Base-by-base conservation (phyloP, 2,329 filamentous ascomycete species). In the Calonectria pauciramosa region DNA sequence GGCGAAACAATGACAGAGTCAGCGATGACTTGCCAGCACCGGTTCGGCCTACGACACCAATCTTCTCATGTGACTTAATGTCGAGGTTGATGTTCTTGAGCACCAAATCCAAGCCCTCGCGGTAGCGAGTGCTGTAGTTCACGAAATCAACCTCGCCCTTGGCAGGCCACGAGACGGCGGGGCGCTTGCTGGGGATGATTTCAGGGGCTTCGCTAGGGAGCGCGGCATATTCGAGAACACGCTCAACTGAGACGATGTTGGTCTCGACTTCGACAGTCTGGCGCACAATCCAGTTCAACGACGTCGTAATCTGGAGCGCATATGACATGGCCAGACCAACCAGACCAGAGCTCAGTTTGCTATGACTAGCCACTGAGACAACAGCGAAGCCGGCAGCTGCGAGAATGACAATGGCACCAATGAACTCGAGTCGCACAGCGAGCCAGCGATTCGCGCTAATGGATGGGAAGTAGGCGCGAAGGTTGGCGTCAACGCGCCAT, bases 241-340 rank as follows among this genome's bases (percentile, higher is more conserved):
- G 94, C 89, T 99, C 97, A 47, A 99, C 97, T 13, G 96, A 98
- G 59, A 99, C 96, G 82, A 99, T 99, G 86, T 99, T 99, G n/a
- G 96, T 99, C 89, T 99, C 97, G n/a, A 99, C 97, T 86, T 99
- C 97, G 41, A 99, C 97, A 0, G 96, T 98, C 86, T 99, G 97
- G 73, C 97, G 93, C 67, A 99, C 97, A 82, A 99, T 98, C 97
- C 97, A 99, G 88, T 99, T 99, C 82, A 99, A 91, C 44, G 96
- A 98, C 79, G 96, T 95, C 1, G 97, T 99, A 82, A 99, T 99
- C 87, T 98, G 95, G 77, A 99, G 90, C 49, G 96, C 97, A 86
- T 99, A 98, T 60, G 96, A 98, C 96, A 99, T 98, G 77, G 95
- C 93, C 82, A 99, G 89, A 88, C 97, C 97, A 68, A 99, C 96